Evolutionary conservation across 805 yeast species (phyloP).

Genomic region (Candida sonorensis): DNA sequence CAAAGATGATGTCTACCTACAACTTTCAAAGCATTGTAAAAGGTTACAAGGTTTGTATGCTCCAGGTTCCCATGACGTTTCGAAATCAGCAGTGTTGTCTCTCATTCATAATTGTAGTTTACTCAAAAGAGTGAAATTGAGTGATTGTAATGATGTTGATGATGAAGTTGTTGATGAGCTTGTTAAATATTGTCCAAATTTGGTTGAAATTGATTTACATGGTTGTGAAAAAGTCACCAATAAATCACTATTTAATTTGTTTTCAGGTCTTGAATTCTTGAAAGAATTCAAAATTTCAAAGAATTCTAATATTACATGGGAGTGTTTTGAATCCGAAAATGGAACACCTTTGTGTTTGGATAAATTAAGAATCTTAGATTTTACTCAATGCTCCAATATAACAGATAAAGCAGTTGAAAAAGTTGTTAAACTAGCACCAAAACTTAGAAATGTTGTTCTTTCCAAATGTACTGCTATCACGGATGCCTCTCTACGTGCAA

Average conservation of each 20-base stretch:
- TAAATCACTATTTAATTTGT: conserved; percentile 47
- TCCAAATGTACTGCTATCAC: conserved; percentile 87
- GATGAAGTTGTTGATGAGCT: conserved; percentile 56
- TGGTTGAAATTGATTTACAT: conserved; percentile 88
- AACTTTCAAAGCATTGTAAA: conserved; percentile 64
- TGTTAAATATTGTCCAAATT: conserved; percentile 64
- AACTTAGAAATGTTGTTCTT: conserved; percentile 77
- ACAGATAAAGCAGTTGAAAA: conserved; percentile 74
- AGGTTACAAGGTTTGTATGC: conserved; percentile 86
- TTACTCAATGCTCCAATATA: conserved; percentile 75
- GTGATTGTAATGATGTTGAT: conserved; percentile 60
- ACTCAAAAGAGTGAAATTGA: conserved; percentile 76
- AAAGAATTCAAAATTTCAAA: conserved; percentile 81
- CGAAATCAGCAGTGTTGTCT: conserved; percentile 53
- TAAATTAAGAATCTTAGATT: conserved; percentile 71
- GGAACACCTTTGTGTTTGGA: conserved; percentile 38
- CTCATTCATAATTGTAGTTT: conserved; percentile 60
- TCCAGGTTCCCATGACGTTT: conserved; percentile 70
- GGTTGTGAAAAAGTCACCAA: conserved; percentile 72
- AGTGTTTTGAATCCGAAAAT: conserved; percentile 39
- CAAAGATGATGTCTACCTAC: conserved; percentile 61
- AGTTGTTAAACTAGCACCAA: conserved; percentile 72
- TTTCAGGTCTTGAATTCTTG: conserved; percentile 58
- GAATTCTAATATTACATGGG: conserved; percentile 63
- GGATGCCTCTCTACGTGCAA: conserved; percentile 66